These are phyloP conservation scores for Saccharata proteae DNA, from an alignment of 2,329 filamentous ascomycete species.

Conservation along the genomic window DNA sequence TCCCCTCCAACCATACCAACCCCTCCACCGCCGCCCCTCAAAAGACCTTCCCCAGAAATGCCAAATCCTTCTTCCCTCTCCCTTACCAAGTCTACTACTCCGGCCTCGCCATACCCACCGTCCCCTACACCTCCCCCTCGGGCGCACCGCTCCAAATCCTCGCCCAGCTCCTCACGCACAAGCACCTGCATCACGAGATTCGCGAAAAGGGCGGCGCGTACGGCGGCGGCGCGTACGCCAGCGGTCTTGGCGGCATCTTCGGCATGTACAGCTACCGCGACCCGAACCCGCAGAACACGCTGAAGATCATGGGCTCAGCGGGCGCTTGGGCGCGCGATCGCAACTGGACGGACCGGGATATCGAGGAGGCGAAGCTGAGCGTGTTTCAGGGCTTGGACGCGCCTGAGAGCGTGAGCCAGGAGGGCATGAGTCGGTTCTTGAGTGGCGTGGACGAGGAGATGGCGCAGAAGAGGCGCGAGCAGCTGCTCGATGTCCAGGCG, in stretches of 20 bases:
- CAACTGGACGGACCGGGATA: slow-evolving; percentile 68
- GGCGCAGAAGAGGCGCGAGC: slow-evolving; percentile 72
- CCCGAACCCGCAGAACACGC: slow-evolving; percentile 80
- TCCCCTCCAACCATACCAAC: slow-evolving; percentile 34
- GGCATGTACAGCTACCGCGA: slow-evolving; percentile 96
- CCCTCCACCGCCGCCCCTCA: slow-evolving; percentile 13
- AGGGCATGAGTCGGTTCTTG: slow-evolving; percentile 78
- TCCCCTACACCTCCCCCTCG: slow-evolving; percentile 64
- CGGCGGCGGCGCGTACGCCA: slow-evolving; percentile 77
- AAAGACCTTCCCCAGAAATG: slow-evolving; percentile 26
- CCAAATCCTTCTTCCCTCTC: slow-evolving; percentile 79
- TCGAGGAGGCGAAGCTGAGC: slow-evolving; percentile 92
- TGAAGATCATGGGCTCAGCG: slow-evolving; percentile 72
- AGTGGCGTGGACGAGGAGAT: slow-evolving; percentile 78
- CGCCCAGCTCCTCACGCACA: slow-evolving; percentile 86
- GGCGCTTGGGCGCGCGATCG: slow-evolving; percentile 75
- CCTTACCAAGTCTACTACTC: slow-evolving; percentile 98
- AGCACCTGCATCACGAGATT: slow-evolving; percentile 93
- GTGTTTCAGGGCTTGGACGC: slow-evolving; percentile 90
- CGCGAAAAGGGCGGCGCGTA: slow-evolving; percentile 96
- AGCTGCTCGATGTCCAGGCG: slow-evolving; percentile 73
- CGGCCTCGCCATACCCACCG: slow-evolving; percentile 67
- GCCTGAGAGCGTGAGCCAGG: slow-evolving; percentile 71
- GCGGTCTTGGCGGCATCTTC: slow-evolving; percentile 71
- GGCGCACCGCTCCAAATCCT: slow-evolving; percentile 78